Evolutionary conservation across 176 grass and related monocot species (phyloP), one percentile per base, ranked within the genome.

Genomic region (Elaeis guineensis): DNA sequence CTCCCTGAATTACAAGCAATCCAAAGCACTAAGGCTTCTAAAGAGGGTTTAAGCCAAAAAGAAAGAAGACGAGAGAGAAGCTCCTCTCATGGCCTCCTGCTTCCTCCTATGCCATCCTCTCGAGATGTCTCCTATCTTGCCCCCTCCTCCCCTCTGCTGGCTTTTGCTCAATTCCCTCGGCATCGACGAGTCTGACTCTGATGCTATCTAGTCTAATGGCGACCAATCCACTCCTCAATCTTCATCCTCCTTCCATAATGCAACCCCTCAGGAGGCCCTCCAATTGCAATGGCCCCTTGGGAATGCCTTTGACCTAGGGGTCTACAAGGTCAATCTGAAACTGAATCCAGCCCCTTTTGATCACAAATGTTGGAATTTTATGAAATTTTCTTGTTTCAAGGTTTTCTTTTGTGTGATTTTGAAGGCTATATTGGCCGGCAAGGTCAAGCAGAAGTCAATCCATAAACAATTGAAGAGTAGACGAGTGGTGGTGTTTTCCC

Each of bases 401-500:
- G 35, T 2, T 44, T 44, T 14, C 35, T 14, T 44, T 44, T 44
- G 21, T 12, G 14, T 5, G 2, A 18, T 6, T 26, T 44, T 58
- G 79, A 73, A 90, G 93, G 87, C 93, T 25, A 71, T 92, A 30
- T 25, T 98, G 54, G 35, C 91, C 59, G 84, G 93, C 49, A 98
- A 98, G 60, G 84, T 89, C 14, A 84, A 84, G 24, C 81, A 89
- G 67, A 72, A 73, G 63, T 78, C 93, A 29, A 25, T 92, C 12
- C 58, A 86, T 66, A 90, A 90, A 72, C 60, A 76, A 11, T 73
- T 98, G 62, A 75, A 65, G 59, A 86, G 65, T 22, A 87, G 87
- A 51, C 55, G 2, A 50, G 32, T 75, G 2, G 67, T 98, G 70
- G 84, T 83, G 58, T 89, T 98, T 76, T 92, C 84, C 8, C 81